Percentiles rank a stretch among this genome's conserved stretches.
Evolutionary conservation across 176 grass and related monocot genomes (phyloP).

Genomic region (Juncus effusus): DNA sequence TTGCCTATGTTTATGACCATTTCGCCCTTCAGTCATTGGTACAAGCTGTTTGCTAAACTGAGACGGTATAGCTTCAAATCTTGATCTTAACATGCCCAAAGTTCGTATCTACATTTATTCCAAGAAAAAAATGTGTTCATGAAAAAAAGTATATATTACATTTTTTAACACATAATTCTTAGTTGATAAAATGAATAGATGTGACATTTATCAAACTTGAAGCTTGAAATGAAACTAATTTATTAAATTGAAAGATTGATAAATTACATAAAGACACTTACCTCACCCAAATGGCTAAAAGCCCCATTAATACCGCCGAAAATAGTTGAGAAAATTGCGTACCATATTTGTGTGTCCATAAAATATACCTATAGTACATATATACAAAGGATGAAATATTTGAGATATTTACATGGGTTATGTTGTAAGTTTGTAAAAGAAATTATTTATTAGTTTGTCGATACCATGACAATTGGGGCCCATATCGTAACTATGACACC

Average conservation of each 20-base stretch:
- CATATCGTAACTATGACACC: conserved; percentile 81
- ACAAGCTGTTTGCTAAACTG: conserved; percentile 59
- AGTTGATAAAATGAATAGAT: neutral
- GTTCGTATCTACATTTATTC: conserved; percentile 68
- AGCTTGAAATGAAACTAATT: no score
- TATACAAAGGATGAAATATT: conserved; percentile 19
- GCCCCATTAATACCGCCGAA: conserved; percentile 83
- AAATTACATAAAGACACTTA: conserved; percentile 33
- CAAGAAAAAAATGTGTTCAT: conserved; percentile 29
- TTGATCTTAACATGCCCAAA: conserved; percentile 89
- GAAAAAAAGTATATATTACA: conserved; percentile 13
- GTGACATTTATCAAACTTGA: no score
- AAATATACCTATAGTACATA: conserved; percentile 68
- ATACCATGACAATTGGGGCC: conserved; percentile 96
- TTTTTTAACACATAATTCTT: neutral
- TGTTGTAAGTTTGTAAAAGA: no score
- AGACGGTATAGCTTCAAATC: conserved; percentile 62
- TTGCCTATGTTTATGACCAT: neutral
- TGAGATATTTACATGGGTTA: neutral
- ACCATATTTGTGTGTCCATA: conserved; percentile 99
- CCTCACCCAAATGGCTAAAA: conserved; percentile 95
- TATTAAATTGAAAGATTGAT: neutral
- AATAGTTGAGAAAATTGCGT: conserved; percentile 96
- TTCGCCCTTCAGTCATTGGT: conserved; percentile 15
- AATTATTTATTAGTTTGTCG: neutral